Base-by-base conservation (phyloP, 202 grass and related monocot species). In the Musa balbisiana region DNA sequence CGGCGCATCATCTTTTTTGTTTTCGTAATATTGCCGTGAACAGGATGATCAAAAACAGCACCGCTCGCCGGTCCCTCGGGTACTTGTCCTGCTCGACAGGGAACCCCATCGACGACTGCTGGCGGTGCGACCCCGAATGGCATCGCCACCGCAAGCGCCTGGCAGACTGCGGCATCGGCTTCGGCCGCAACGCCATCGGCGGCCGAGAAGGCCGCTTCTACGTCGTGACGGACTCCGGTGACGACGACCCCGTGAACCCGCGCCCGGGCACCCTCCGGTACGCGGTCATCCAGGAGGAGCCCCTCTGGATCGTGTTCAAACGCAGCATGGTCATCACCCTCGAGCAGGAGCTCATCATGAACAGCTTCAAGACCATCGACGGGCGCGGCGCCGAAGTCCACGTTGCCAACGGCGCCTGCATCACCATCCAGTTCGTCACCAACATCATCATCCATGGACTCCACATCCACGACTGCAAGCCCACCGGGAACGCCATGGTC, bases 291-390 rank as follows among this genome's bases (percentile, higher is more conserved):
- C 73, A 75, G 54, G 73, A 75, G 1, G 54, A 75, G 73, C 54
- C 73, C 52, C 73, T 75, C 26, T 75, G 73, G 73, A 75, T 75
- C 53, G 52, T 75, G n/a, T 75, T 75, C 16, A 59, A 75, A 6
- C 53, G 24, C 8, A 53, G 60, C 26, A 75, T 75, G 73, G 73
- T 75, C 53, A 75, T 75, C 73, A 75, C 73, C 53, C 73, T 75
- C 73, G 49, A 17, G 25, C 73, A 75, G 73, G 73, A 75, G 73
- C 73, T 75, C 12, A 75, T 75, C 53, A 75, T 75, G 73, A 75
- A 75, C 25, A 75, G 53, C 53, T 75, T 75, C 54, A 75, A 75
- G 73, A 75, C 73, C 73, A 59, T 75, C 54, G 73, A 75, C 73
- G 73, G 73, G 23, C 73, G 73, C 11, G 73, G 73, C 15, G 73